These are phyloP conservation scores for Verticillium klebahnii DNA, from an alignment of 2,329 filamentous ascomycete species.

Conservation along the genomic window DNA sequence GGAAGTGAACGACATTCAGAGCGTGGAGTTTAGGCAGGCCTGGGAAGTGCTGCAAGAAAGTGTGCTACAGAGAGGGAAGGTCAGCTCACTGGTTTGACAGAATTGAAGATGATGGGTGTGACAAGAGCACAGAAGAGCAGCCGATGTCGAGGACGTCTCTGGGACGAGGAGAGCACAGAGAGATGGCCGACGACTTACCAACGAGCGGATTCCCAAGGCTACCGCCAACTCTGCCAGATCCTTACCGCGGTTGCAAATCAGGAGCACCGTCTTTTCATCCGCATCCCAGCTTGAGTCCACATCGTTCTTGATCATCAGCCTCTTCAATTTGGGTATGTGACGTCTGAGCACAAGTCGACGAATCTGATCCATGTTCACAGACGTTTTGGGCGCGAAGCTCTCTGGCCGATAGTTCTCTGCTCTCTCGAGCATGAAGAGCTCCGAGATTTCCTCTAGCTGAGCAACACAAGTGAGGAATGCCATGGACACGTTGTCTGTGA, in stretches of 20 bases:
- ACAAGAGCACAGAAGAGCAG: neutral
- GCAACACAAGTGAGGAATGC: slow-evolving; percentile 50
- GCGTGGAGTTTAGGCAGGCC: slow-evolving; percentile 45
- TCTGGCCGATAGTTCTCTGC: slow-evolving; percentile 45
- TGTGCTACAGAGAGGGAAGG: slow-evolving; percentile 37
- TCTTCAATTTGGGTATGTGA: slow-evolving; percentile 48
- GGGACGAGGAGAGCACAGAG: neutral
- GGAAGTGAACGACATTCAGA: slow-evolving; percentile 50
- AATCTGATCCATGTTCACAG: slow-evolving; percentile 52
- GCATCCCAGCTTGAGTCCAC: slow-evolving; percentile 49
- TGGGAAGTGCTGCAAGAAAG: slow-evolving; percentile 49
- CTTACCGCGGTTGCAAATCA: slow-evolving; percentile 47
- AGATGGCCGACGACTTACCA: slow-evolving; percentile 38
- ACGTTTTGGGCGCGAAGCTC: slow-evolving; percentile 45
- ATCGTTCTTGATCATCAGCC: slow-evolving; percentile 58
- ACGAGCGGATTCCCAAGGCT: slow-evolving; percentile 46
- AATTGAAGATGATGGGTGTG: neutral
- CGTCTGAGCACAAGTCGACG: slow-evolving; percentile 51
- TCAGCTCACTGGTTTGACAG: neutral
- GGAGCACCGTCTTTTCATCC: slow-evolving; percentile 47
- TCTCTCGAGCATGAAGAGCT: slow-evolving; percentile 56
- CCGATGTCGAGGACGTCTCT: no score
- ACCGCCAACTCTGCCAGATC: slow-evolving; percentile 51
- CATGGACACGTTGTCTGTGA: slow-evolving; percentile 57
- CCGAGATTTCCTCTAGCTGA: slow-evolving; percentile 48